Conservation (phyloP, 2,329 filamentous ascomycete genomes). For the Monilinia fructicola region DNA sequence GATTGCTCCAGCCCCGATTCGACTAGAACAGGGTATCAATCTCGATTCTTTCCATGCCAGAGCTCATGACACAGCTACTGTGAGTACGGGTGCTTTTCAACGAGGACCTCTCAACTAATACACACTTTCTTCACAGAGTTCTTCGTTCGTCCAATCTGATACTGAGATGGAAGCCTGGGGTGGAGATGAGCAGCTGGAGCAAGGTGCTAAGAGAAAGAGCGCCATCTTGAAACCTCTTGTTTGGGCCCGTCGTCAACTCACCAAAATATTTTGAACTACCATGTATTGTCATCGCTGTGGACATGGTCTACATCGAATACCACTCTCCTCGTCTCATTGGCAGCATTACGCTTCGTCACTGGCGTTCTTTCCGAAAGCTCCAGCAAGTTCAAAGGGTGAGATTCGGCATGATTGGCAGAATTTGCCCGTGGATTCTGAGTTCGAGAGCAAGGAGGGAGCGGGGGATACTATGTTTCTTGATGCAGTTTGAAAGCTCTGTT, state of each 20-base stretch:
- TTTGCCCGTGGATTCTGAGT: not conserved
- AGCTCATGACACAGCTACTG: constrained; percentile 8
- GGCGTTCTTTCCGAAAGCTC: no score
- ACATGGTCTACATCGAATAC: no score
- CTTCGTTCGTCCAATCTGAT: not conserved
- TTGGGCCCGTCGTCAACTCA: not conserved
- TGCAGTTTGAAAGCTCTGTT: not conserved
- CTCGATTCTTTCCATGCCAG: not conserved
- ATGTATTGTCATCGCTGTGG: no score
- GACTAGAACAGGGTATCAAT: not conserved
- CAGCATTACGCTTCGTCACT: no score
- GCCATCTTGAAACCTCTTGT: not conserved
- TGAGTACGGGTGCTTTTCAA: not conserved
- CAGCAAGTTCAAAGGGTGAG: no score
- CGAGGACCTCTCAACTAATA: not conserved
- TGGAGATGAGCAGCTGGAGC: no score
- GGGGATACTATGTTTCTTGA: not conserved
- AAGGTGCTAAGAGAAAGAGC: not conserved
- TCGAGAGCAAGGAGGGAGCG: not conserved
- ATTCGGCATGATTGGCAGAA: no score
- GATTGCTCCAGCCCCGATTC: no score
- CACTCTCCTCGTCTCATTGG: no score
- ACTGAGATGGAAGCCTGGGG: not conserved
- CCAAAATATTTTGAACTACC: not conserved
- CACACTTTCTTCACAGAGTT: not conserved